phyloP scores from a whole-genome alignment of 2,329 filamentous ascomycete genomes.

The Periconia digitata region DNA sequence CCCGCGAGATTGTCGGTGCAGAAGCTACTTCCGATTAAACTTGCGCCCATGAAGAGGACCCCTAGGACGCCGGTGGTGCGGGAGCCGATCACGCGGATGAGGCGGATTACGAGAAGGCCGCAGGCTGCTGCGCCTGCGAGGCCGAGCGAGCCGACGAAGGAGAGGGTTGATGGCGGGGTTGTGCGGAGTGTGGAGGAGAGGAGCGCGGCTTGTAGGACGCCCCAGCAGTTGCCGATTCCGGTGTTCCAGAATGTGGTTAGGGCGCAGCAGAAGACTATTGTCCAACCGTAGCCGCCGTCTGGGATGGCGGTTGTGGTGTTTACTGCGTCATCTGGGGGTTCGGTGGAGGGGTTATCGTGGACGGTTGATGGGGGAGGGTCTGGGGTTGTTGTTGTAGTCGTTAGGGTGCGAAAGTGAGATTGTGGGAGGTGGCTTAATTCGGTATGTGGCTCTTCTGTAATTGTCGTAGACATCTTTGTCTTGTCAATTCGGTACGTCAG shows the following conservation, averaged over 20 bases:
- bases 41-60: slow-evolving; percentile 53
- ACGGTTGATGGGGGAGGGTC: too few relatives aligned
- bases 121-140: slow-evolving; percentile 55
- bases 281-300: slow-evolving; percentile 61
- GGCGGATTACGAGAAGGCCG: slow-evolving; percentile 55
- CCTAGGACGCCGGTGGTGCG: slow-evolving; percentile 52
- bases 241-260: slow-evolving; percentile 55
- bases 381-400: too few relatives aligned
- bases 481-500: too few relatives aligned
- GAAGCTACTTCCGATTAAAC: slow-evolving; percentile 53
- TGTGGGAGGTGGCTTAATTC: too few relatives aligned
- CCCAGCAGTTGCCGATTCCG: slow-evolving; percentile 62
- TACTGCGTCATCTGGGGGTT: slow-evolving; percentile 15
- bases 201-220: slow-evolving; percentile 61
- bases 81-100: slow-evolving; percentile 55
- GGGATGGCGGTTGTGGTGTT: slow-evolving; percentile 39
- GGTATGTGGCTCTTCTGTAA: too few relatives aligned
- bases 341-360: slow-evolving; percentile 2
- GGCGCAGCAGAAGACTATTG: slow-evolving; percentile 53
- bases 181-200: slow-evolving; percentile 51
- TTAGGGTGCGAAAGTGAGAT: too few relatives aligned
- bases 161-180: slow-evolving; percentile 53
- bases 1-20: slow-evolving; percentile 49
- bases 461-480: too few relatives aligned
- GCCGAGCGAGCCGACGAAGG: slow-evolving; percentile 60